Conservation (phyloP, 2,329 filamentous ascomycete species). For the Sclerotinia subarctica region DNA sequence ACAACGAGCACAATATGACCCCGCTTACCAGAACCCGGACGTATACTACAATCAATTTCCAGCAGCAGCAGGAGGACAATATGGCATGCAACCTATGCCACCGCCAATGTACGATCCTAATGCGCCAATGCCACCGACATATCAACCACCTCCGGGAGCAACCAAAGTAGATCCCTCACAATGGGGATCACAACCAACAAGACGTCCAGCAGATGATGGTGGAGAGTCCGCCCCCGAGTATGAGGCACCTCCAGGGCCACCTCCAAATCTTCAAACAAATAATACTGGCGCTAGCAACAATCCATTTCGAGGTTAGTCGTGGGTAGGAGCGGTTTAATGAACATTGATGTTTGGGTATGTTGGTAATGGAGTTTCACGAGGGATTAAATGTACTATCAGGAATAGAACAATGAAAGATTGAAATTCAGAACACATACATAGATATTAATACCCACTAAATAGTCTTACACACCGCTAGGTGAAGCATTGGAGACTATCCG, state of each 20-base stretch:
- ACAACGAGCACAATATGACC: constrained; percentile 38
- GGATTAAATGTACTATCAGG: constrained; percentile 36
- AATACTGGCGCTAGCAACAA: constrained; percentile 39
- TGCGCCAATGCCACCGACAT: constrained; percentile 51
- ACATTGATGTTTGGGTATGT: constrained; percentile 25
- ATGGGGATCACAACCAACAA: constrained; percentile 38
- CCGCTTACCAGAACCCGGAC: constrained; percentile 47
- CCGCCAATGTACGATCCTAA: constrained; percentile 57
- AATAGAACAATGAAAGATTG: constrained; percentile 30
- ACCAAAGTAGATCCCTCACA: constrained; percentile 55
- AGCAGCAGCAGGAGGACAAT: constrained; percentile 33
- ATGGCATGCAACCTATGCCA: constrained; percentile 52
- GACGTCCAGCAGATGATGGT: constrained; percentile 32
- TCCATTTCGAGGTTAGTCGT: constrained; percentile 35
- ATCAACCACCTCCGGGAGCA: constrained; percentile 49
- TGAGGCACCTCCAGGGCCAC: constrained; percentile 50
- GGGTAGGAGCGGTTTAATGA: constrained; percentile 16
- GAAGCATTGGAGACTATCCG: constrained; percentile 37
- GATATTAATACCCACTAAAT: neutral
- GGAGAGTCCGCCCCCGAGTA: constrained; percentile 39
- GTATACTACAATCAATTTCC: constrained; percentile 44
- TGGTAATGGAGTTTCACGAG: neutral
- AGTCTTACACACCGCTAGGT: constrained; percentile 8
- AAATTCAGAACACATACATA: constrained; percentile 3
- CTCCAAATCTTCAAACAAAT: constrained; percentile 41